Evolutionary conservation across 2,329 filamentous ascomycete species (phyloP), one percentile per base, ranked within the genome.

Genomic region (Talaromyces piceae): DNA sequence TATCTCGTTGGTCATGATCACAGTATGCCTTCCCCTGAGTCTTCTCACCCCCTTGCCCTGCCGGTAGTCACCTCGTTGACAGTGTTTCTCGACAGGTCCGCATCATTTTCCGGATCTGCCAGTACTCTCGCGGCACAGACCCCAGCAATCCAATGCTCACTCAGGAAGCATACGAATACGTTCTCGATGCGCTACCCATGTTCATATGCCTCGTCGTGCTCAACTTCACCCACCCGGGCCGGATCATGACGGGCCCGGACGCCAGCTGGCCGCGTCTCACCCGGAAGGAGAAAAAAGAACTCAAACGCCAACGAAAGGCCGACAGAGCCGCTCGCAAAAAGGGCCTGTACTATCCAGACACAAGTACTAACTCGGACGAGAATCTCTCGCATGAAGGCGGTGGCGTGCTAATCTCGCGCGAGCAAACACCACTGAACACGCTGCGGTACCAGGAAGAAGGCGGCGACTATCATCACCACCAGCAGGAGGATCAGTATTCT

Each of bases 121-220:
- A 85, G 61, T 84, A 81, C 11, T 68, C 72, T 1, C 71, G 85
- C 16, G 64, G 67, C 7, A 71, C 69, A 6, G 66, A 71, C 4
- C 77, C 82, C 1, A 85, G 84, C 62, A 82, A 86, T 59, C 66
- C 82, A 30, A 73, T 86, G 51, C 73, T 85, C 7, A 84, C 84
- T 57, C 73, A 87, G 50, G 78, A 84, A 57, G 70, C 60, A 2
- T 83, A 79, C 60, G 71, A 74, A 20, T 77, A 77, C 50, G 61
- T 62, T 2, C 73, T 71, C 50, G 80, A 84, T 59, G 77, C 77
- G 0, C 61, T 76, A 1, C 78, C 80, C 1, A 82, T 83, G 75
- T 66, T 77, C 30, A 44, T 81, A 12, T 64, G 73, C 25, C 53
- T 76, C 57, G 18, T 69, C 3, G 53, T 71, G 8, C 61, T 77